Evolutionary conservation across 1,284 basidiomycete genomes (phyloP), one percentile per base, ranked within the genome.

Genomic region (Trametes hirsuta): DNA sequence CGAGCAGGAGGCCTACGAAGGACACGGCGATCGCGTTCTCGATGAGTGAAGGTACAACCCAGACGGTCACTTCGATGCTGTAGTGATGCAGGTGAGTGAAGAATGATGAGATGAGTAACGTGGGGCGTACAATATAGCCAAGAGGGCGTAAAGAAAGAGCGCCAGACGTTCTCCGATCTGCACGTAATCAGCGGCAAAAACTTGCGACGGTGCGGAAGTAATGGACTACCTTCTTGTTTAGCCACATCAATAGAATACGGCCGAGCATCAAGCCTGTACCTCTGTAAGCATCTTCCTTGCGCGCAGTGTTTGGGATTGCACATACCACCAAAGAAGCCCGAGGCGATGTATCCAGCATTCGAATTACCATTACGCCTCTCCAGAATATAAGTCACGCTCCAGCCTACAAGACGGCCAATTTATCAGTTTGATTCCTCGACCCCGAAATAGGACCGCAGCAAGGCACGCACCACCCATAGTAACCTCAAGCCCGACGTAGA

Each of bases 401-500:
- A 63, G 5, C 61, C 61, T 63, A 24, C 39, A 34, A 11, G 11
- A 14, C 18, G 4, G 37, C 10, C 37, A 3, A 3, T 39, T 24
- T 30, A 14, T 83, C 82, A 84, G 48, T 12, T 22, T 8, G 21
- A 36, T 25, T 4, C 30, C 30, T 30, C 30, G 30, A 30, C 30
- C 30, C 30, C 30, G 30, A 30, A 8, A 30, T 30, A 8, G 4
- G 30, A 8, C 8, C 8, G 30, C 8, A 30, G 4, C 30, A 30
- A 30, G 6, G 12, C 5, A 47, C 57, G 45, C 62, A 83, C 84
- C 84, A 64, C 85, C 87, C 49, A 87, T 79, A 0, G 86, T 86
- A 1, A 88, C 86, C 66, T 89, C 86, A 0, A 85, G 79, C 4
- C 87, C 87, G 44, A 88, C 79, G 67, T 88, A 88, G 10, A 88